Conservation (phyloP, 768 basidiomycete species). For the Collybiopsis luxurians region DNA sequence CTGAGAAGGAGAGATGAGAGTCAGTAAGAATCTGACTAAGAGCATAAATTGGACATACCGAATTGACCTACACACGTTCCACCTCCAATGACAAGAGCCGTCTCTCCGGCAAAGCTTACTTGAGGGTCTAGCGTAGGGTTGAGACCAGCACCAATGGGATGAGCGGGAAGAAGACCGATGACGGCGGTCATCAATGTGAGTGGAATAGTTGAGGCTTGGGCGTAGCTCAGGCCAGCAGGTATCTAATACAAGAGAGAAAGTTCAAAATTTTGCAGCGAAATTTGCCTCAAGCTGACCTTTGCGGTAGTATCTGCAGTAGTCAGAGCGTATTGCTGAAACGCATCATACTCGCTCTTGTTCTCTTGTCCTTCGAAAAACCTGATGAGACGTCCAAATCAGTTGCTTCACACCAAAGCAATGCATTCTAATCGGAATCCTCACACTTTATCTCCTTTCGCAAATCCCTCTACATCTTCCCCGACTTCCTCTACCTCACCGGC, state of each 20-base stretch:
- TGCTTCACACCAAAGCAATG: background rate
- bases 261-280: constrained; percentile 3
- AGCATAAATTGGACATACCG: constrained; percentile 24
- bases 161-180: constrained; percentile 41
- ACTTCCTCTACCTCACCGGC: constrained; percentile 51
- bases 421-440: constrained; percentile 21
- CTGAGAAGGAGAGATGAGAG: background rate
- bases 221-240: constrained; percentile 42
- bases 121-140: constrained; percentile 33
- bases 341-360: constrained; percentile 28
- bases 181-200: constrained; percentile 46
- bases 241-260: constrained; percentile 29
- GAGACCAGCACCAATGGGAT: constrained; percentile 39
- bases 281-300: constrained; percentile 26
- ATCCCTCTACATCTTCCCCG: constrained; percentile 47
- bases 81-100: constrained; percentile 48
- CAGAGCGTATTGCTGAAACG: constrained; percentile 46
- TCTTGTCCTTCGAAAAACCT: constrained; percentile 40
- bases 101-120: constrained; percentile 35
- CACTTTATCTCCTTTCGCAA: constrained; percentile 54
- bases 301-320: constrained; percentile 35
- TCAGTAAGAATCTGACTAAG: background rate
- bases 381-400: background rate
- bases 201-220: constrained; percentile 47
- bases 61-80: constrained; percentile 48